phyloP scores from a whole-genome alignment of 2,329 filamentous ascomycete genomes.

The Calonectria hongkongensis region DNA sequence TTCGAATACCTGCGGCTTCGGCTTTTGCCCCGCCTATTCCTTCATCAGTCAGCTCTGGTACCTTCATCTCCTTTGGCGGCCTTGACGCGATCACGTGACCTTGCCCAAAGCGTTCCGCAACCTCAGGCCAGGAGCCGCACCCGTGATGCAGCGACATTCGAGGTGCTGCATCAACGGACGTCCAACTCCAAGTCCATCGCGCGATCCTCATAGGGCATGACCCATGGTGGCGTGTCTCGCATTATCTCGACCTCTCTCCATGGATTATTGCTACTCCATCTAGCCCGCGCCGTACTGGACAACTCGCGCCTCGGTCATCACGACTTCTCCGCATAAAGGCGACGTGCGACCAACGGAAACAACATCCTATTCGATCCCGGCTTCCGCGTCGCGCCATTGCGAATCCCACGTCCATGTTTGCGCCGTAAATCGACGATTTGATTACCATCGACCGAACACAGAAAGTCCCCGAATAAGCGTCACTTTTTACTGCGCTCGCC shows the following conservation, averaged over 20 bases:
- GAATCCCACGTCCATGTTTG: constrained; percentile 49
- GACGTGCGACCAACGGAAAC: constrained; percentile 48
- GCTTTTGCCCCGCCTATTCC: not conserved
- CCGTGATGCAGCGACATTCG: constrained; percentile 53
- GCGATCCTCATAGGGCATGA: constrained; percentile 22
- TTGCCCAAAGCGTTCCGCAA: constrained; percentile 41
- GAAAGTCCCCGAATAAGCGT: constrained; percentile 39
- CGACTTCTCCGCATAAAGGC: constrained; percentile 52
- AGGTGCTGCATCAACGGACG: constrained; percentile 49
- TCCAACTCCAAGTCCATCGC: constrained; percentile 38
- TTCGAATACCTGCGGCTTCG: not conserved
- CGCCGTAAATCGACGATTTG: constrained; percentile 42
- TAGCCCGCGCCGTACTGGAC: constrained; percentile 45
- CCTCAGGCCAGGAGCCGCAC: constrained; percentile 52
- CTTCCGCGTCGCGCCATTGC: constrained; percentile 44
- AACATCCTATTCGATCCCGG: constrained; percentile 30
- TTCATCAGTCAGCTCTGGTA: not conserved
- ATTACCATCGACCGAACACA: constrained; percentile 44
- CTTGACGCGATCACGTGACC: constrained; percentile 49
- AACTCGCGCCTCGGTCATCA: constrained; percentile 48
- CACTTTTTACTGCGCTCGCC: constrained; percentile 46
- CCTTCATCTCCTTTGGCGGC: constrained; percentile 9
- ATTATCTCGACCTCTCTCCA: constrained; percentile 23
- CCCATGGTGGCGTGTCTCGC: constrained; percentile 22
- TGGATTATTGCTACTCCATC: constrained; percentile 43